Conservation (phyloP, 2,329 filamentous ascomycete genomes). For the Sclerotiophoma versabilis region DNA sequence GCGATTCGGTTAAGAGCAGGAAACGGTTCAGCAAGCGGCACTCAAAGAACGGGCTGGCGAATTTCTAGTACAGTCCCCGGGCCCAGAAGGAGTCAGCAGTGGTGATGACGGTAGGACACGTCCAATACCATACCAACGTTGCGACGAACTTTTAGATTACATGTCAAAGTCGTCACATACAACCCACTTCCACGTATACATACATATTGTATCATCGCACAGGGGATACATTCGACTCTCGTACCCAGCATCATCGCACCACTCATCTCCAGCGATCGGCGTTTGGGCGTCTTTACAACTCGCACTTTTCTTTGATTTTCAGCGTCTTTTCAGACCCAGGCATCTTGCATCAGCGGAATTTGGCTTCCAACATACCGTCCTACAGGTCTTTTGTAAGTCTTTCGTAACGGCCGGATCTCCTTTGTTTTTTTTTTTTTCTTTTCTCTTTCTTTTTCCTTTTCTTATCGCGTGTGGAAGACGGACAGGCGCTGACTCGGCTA, state of each 20-base stretch:
- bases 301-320: conserved; percentile 2
- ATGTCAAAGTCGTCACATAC: conserved; percentile 10
- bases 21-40: conserved; percentile 88
- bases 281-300: conserved; percentile 26
- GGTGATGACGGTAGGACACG: neutral
- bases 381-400: too few relatives aligned
- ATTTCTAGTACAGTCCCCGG: conserved; percentile 65
- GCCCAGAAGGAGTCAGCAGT: neutral
- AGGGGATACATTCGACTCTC: conserved; percentile 8
- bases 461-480: conserved; percentile 1
- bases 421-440: too few relatives aligned
- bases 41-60: conserved; percentile 91
- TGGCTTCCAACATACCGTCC: neutral
- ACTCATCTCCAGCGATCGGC: conserved; percentile 40
- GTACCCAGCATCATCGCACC: conserved; percentile 21
- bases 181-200: conserved; percentile 7
- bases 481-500: conserved; percentile 1
- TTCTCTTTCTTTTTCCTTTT: too few relatives aligned
- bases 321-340: neutral
- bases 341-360: conserved; percentile 18
- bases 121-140: neutral
- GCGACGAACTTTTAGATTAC: conserved; percentile 11
- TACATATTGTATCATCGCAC: conserved; percentile 17
- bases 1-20: conserved; percentile 64
- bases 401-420: neutral